Evolutionary conservation across 2,329 filamentous ascomycete genomes (phyloP).

Genomic region (Cadophora sp.): DNA sequence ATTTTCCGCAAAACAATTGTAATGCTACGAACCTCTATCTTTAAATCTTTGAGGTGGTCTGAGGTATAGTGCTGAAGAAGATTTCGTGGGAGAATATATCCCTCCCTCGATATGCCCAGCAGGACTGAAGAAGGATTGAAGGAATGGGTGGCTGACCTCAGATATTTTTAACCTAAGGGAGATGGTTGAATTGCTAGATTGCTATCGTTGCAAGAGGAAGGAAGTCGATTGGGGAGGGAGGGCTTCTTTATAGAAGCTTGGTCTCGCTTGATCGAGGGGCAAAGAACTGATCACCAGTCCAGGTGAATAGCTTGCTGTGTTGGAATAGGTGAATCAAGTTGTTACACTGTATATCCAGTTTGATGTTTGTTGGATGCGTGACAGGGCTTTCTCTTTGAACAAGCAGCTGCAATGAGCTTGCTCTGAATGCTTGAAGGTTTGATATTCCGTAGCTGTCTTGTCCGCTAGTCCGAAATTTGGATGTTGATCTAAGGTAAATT

Average conservation of each 20-base stretch:
- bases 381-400: neutral
- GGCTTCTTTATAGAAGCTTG: neutral
- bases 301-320: constrained; percentile 1
- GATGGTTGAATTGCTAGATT: neutral
- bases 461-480: neutral
- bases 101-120: no score
- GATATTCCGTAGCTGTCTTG: neutral
- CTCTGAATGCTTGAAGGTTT: neutral
- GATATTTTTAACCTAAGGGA: no score
- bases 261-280: neutral
- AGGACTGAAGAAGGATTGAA: no score
- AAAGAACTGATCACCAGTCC: neutral
- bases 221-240: neutral
- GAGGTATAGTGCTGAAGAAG: neutral
- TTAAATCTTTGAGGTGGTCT: neutral
- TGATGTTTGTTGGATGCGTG: neutral
- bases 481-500: neutral
- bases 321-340: neutral
- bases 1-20: no score
- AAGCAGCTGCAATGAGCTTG: neutral
- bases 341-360: neutral
- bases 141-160: neutral
- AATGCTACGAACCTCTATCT: no score
- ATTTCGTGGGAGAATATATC: no score
- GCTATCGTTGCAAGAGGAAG: neutral